phyloP scores from a whole-genome alignment of 208 protist species.

The Vickermania spadyakhi region DNA sequence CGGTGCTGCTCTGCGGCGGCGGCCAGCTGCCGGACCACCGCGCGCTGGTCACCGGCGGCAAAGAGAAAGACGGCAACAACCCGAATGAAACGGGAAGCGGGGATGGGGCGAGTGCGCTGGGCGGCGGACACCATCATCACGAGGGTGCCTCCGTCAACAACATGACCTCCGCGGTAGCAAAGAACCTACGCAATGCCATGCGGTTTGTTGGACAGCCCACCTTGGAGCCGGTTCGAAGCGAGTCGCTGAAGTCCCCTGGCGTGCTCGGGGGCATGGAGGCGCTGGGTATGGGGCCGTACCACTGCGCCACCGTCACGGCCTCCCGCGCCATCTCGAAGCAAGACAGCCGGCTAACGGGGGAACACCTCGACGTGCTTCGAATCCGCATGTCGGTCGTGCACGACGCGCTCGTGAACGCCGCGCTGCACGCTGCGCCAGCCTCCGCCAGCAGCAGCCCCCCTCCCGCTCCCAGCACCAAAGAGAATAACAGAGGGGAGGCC shows the following conservation, averaged over 20 bases:
- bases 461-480: not conserved
- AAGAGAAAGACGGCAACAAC: not conserved
- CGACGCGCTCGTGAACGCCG: slow-evolving; percentile 34
- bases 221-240: slow-evolving; percentile 36
- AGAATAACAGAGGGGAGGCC: too few relatives aligned
- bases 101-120: slow-evolving; percentile 3
- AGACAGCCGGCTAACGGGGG: slow-evolving; percentile 7
- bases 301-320: slow-evolving; percentile 44
- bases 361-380: slow-evolving; percentile 43
- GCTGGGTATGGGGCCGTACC: slow-evolving; percentile 50
- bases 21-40: slow-evolving; percentile 11
- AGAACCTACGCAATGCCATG: slow-evolving; percentile 48
- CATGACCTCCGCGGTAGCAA: slow-evolving; percentile 59
- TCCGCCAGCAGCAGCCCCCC: too few relatives aligned
- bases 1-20: slow-evolving; percentile 44
- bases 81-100: not conserved
- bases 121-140: slow-evolving; percentile 6
- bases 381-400: slow-evolving; percentile 64
- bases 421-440: not conserved
- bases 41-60: not conserved
- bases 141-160: slow-evolving; percentile 52
- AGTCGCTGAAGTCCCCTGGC: slow-evolving; percentile 37
- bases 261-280: slow-evolving; percentile 64
- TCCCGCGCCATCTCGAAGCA: slow-evolving; percentile 9
- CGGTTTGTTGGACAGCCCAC: slow-evolving; percentile 72